phyloP scores from a whole-genome alignment of 2,329 filamentous ascomycete genomes.

The Penicillium sclerotigenum region DNA sequence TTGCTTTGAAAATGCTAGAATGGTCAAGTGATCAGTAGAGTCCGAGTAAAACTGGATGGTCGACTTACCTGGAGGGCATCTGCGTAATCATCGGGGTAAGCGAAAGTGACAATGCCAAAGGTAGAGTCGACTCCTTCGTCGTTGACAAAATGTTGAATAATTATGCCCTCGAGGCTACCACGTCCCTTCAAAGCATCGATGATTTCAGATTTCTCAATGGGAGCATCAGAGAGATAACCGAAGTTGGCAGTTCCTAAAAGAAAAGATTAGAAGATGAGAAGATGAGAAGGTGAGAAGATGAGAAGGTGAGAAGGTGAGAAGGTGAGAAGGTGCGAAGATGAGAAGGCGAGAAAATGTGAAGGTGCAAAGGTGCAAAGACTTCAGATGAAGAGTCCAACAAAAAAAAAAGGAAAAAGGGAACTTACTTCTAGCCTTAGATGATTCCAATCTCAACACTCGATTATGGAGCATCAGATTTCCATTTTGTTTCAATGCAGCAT shows the following conservation, averaged over 20 bases:
- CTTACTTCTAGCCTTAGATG: background rate
- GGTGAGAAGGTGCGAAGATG: background rate
- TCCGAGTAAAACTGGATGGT: background rate
- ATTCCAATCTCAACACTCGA: constrained; percentile 1
- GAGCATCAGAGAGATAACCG: background rate
- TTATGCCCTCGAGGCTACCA: background rate
- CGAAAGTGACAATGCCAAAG: constrained; percentile 4
- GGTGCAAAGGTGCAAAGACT: background rate
- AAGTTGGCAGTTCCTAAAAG: constrained; percentile 1
- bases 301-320: background rate
- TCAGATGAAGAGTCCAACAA: background rate
- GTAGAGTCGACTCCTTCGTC: background rate
- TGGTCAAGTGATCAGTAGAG: background rate
- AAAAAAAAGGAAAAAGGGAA: background rate
- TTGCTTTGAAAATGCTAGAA: constrained; percentile 17
- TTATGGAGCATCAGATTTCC: background rate
- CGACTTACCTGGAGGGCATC: constrained; percentile 16
- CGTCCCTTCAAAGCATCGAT: constrained; percentile 23
- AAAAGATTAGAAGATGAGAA: background rate
- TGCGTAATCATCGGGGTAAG: constrained; percentile 4
- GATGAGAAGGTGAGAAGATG: background rate
- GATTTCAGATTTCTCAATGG: constrained; percentile 11
- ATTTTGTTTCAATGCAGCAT: constrained; percentile 11
- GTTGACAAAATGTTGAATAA: background rate
- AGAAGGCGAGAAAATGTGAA: background rate